These are phyloP conservation scores for Calvatia gigantea DNA, from an alignment of 768 basidiomycete genomes.

Conservation along the genomic window DNA sequence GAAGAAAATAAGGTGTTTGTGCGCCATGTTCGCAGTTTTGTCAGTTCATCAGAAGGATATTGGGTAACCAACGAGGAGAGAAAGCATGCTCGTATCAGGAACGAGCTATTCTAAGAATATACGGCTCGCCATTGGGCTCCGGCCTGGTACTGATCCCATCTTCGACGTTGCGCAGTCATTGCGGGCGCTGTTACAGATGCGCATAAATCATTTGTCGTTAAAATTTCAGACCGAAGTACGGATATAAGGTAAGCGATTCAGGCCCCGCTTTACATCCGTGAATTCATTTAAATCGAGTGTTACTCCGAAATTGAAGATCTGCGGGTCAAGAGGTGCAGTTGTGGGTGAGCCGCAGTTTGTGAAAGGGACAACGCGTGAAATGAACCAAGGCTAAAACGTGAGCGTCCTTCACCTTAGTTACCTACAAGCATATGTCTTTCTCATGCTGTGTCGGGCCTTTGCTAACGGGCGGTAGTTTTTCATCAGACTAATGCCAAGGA, in stretches of 20 bases:
- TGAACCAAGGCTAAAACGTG: no score
- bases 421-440: no score
- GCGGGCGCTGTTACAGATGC: background rate
- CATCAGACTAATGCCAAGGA: background rate
- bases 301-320: no score
- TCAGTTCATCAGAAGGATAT: constrained; percentile 5
- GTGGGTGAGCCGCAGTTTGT: no score
- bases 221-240: background rate
- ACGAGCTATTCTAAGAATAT: background rate
- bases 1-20: background rate
- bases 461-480: background rate
- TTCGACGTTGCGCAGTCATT: background rate
- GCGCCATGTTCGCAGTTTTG: background rate
- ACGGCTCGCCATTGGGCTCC: background rate
- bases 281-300: no score
- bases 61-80: background rate
- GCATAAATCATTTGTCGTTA: background rate
- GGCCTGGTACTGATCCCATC: background rate
- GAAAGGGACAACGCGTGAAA: no score
- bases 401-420: no score
- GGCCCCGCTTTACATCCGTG: no score
- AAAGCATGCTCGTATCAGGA: background rate
- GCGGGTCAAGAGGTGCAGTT: no score
- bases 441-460: no score
- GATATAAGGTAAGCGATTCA: background rate